Conservation (phyloP, 805 yeast species). For the Candida saitoana region DNA sequence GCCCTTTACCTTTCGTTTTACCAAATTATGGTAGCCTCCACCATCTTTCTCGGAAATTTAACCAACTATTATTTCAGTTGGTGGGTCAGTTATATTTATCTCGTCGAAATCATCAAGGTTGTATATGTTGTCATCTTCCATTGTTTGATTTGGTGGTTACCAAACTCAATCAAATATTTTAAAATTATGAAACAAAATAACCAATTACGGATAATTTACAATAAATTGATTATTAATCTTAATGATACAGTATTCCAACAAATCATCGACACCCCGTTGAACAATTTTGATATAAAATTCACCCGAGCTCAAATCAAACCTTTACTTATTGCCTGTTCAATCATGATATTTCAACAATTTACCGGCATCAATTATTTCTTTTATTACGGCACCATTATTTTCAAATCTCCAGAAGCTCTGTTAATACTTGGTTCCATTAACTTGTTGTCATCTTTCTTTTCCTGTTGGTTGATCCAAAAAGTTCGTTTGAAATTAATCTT, state of each 20-base stretch:
- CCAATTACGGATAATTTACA: conserved; percentile 1
- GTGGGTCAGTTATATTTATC: not conserved
- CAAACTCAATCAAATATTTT: conserved; percentile 4
- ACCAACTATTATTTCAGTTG: conserved; percentile 5
- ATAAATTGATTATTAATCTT: not conserved
- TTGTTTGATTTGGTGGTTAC: conserved; percentile 2
- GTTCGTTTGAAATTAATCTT: conserved; percentile 11
- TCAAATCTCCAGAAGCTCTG: conserved; percentile 15
- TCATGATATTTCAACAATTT: conserved; percentile 32
- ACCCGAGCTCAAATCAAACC: not conserved
- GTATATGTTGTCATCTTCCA: not conserved
- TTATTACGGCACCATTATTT: conserved; percentile 24
- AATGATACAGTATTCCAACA: not conserved
- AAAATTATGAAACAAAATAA: not conserved
- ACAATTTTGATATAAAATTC: not conserved
- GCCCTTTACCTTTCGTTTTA: conserved; percentile 18
- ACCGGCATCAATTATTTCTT: conserved; percentile 33
- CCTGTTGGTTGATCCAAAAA: conserved; percentile 14
- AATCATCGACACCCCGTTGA: not conserved
- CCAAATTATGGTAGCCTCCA: conserved; percentile 20
- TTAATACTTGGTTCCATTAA: conserved; percentile 17
- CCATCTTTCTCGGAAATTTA: conserved; percentile 21
- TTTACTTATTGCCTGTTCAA: conserved; percentile 14
- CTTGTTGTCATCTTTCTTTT: conserved; percentile 16
- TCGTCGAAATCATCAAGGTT: conserved; percentile 1